These are phyloP conservation scores for Aspergillus funiculosus DNA, from an alignment of 495 filamentous ascomycete genomes.

Conservation along the genomic window DNA sequence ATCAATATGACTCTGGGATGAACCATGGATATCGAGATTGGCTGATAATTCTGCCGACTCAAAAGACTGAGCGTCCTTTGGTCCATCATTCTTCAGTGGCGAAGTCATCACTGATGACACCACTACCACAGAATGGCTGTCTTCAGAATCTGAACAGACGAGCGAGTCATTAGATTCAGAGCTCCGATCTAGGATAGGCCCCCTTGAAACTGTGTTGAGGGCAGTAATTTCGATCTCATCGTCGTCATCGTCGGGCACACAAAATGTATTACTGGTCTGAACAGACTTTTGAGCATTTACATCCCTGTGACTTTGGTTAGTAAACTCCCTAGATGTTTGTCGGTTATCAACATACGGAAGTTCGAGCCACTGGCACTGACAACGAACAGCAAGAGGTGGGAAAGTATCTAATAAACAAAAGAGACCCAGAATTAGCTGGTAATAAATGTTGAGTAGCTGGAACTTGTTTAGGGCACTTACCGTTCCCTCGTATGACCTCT, in stretches of 20 bases:
- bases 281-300: conserved; percentile 1
- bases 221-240: conserved; percentile 23
- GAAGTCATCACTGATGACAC: conserved; percentile 20
- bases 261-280: conserved; percentile 36
- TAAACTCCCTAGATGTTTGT: neutral
- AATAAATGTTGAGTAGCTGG: too few species aligned
- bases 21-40: neutral
- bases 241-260: conserved; percentile 43
- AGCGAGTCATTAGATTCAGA: conserved; percentile 17
- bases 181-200: neutral
- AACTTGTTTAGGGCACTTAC: too few species aligned
- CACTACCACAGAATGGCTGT: conserved; percentile 17
- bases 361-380: conserved; percentile 29
- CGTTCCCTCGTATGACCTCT: conserved; percentile 46
- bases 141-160: conserved; percentile 16
- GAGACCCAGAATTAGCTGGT: neutral
- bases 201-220: neutral
- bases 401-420: conserved; percentile 30
- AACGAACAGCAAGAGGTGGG: conserved; percentile 34
- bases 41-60: neutral
- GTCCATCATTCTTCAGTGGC: conserved; percentile 11
- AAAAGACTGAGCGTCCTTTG: neutral
- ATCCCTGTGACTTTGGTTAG: conserved; percentile 17
- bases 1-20: conserved; percentile 15
- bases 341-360: conserved; percentile 8